Percentiles rank a stretch among this genome's conserved stretches.
These are phyloP conservation scores for Spongospora subterranea DNA, from an alignment of 208 protist genomes.

Conservation along the genomic window DNA sequence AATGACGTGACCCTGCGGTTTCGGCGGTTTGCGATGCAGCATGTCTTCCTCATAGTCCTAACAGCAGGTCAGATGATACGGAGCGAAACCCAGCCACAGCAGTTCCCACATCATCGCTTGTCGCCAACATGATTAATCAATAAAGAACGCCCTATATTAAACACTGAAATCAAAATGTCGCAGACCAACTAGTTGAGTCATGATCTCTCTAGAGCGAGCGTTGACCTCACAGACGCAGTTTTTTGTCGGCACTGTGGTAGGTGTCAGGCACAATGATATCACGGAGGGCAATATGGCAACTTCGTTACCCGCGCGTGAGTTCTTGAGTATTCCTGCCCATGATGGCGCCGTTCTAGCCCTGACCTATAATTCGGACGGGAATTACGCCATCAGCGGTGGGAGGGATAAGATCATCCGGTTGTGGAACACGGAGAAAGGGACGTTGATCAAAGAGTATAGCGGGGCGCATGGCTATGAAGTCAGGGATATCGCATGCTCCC, in stretches of 20 bases:
- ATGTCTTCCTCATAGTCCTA: neutral
- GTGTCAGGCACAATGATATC: too few relatives aligned
- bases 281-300: too few relatives aligned
- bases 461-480: slow-evolving; percentile 62
- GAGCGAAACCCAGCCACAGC: neutral
- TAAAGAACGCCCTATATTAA: too few relatives aligned
- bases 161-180: too few relatives aligned
- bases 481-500: slow-evolving; percentile 55
- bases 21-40: neutral
- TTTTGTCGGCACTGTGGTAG: too few relatives aligned
- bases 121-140: neutral
- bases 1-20: neutral
- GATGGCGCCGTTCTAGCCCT: slow-evolving; percentile 31
- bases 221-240: too few relatives aligned
- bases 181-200: too few relatives aligned
- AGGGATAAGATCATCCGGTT: slow-evolving; percentile 11
- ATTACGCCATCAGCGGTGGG: neutral
- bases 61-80: neutral
- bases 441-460: neutral
- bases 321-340: neutral
- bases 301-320: neutral
- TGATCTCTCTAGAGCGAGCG: too few relatives aligned
- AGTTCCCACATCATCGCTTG: neutral
- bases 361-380: slow-evolving; percentile 26
- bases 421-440: neutral